phyloP scores from a whole-genome alignment of 192 early-diverging fungal genomes.

The Gonapodya prolifera region DNA sequence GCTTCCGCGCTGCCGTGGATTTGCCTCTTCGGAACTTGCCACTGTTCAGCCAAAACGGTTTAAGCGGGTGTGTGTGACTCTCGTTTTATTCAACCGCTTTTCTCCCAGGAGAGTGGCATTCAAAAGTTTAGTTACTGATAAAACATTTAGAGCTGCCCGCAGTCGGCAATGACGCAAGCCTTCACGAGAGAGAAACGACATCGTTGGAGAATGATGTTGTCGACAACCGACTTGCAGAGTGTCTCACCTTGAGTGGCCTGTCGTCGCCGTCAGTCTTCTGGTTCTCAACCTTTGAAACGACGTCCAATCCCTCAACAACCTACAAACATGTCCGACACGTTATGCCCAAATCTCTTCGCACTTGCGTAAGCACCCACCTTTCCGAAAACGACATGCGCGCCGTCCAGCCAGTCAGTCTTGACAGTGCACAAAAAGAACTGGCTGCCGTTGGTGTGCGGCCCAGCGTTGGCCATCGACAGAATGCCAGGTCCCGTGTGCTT shows the following conservation, averaged over 20 bases:
- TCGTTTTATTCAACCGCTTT: too few species aligned
- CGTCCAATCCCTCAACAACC: slow-evolving; percentile 33
- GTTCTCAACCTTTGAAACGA: slow-evolving; percentile 52
- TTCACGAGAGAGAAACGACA: too few species aligned
- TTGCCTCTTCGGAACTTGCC: too few species aligned
- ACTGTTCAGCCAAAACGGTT: too few species aligned
- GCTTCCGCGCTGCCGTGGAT: too few species aligned
- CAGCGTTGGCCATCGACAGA: slow-evolving; percentile 81
- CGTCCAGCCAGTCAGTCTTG: slow-evolving; percentile 73
- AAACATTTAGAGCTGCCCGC: slow-evolving; percentile 43
- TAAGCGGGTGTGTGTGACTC: too few species aligned
- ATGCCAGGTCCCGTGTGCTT: slow-evolving; percentile 50
- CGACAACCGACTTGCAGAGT: too few species aligned
- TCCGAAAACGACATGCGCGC: slow-evolving; percentile 76
- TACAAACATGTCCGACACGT: neutral
- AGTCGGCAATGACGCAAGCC: slow-evolving; percentile 36
- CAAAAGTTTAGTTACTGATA: neutral
- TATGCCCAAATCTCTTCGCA: slow-evolving; percentile 38
- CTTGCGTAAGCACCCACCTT: slow-evolving; percentile 17
- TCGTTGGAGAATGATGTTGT: too few species aligned
- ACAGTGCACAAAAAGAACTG: slow-evolving; percentile 82
- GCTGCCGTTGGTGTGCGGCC: slow-evolving; percentile 35
- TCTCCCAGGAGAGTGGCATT: too few species aligned
- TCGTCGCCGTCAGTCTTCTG: slow-evolving; percentile 36
- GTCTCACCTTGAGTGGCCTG: slow-evolving; percentile 28